A percentile compares a stretch with the other conserved stretches of the same genome.
Conservation (phyloP, 2,329 filamentous ascomycete species). For the Scolecobasidium constrictum region DNA sequence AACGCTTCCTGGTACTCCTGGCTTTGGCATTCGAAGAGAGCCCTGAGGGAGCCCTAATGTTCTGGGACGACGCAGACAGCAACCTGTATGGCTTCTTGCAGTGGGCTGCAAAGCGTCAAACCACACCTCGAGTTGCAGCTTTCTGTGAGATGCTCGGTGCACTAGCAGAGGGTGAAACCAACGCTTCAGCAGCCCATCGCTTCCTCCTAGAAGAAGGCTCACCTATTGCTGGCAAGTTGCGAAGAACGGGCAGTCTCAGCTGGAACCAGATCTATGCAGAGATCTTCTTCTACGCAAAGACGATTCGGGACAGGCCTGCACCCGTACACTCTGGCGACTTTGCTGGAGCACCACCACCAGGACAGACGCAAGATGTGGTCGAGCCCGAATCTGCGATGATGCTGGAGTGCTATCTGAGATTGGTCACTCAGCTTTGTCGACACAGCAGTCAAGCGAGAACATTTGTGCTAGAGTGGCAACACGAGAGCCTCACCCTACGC, state of each 20-base stretch:
- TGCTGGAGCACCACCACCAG: conserved; percentile 1
- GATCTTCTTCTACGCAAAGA: conserved; percentile 70
- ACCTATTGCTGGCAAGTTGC: conserved; percentile 58
- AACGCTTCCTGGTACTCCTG: conserved; percentile 85
- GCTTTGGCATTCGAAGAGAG: conserved; percentile 83
- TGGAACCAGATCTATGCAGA: conserved; percentile 92
- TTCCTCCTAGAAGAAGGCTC: conserved; percentile 82
- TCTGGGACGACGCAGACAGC: conserved; percentile 87
- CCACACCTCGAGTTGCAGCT: conserved; percentile 88
- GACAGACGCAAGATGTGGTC: conserved; percentile 46
- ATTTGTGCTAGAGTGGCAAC: conserved; percentile 48
- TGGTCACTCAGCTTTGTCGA: conserved; percentile 71
- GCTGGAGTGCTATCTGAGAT: conserved; percentile 84
- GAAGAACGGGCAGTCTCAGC: conserved; percentile 73
- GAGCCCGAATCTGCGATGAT: conserved; percentile 94
- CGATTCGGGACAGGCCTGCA: conserved; percentile 61
- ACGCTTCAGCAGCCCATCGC: conserved; percentile 73
- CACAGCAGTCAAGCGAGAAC: conserved; percentile 62
- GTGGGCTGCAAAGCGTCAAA: conserved; percentile 91
- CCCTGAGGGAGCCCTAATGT: conserved; percentile 72
- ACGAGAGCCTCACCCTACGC: conserved; percentile 57
- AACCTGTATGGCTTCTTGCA: conserved; percentile 91
- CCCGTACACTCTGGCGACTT: conserved; percentile 9
- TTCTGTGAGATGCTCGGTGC: conserved; percentile 95
- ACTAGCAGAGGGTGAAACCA: conserved; percentile 71